A percentile compares a stretch with the other conserved stretches of the same genome.
Evolutionary conservation across 73 alveolate species (phyloP).

Genomic region (Effrenium voratum): DNA sequence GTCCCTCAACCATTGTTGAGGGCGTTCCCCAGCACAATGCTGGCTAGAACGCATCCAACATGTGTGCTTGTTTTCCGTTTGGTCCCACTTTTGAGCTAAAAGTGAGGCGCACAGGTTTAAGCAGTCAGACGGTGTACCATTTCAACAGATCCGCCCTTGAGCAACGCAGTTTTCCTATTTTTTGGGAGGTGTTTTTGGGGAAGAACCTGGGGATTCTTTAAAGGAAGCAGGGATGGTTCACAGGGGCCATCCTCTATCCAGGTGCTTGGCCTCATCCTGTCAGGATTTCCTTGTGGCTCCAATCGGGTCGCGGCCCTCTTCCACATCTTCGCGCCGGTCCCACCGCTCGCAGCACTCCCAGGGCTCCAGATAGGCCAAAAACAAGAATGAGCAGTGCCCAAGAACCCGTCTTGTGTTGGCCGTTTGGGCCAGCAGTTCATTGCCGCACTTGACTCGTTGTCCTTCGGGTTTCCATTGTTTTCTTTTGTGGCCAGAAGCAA

Average conservation of each 20-base stretch:
- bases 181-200: neutral
- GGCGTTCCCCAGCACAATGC: no score
- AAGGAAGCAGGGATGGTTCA: neutral
- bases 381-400: no score
- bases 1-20: no score
- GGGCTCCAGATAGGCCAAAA: no score
- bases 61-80: no score
- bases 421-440: no score
- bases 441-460: no score
- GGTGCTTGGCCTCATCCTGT: neutral
- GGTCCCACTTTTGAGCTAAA: no score
- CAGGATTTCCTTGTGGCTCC: slow-evolving; percentile 70
- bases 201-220: neutral
- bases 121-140: neutral
- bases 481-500: no score
- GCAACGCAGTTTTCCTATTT: neutral
- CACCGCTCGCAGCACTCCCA: slow-evolving; percentile 7
- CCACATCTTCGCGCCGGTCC: neutral
- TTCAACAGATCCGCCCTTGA: neutral
- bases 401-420: no score
- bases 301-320: slow-evolving; percentile 45
- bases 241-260: neutral
- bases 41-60: no score
- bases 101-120: neutral
- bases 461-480: no score